Evolutionary conservation across 768 basidiomycete species (phyloP).

Genomic region (Mycena alexandri): DNA sequence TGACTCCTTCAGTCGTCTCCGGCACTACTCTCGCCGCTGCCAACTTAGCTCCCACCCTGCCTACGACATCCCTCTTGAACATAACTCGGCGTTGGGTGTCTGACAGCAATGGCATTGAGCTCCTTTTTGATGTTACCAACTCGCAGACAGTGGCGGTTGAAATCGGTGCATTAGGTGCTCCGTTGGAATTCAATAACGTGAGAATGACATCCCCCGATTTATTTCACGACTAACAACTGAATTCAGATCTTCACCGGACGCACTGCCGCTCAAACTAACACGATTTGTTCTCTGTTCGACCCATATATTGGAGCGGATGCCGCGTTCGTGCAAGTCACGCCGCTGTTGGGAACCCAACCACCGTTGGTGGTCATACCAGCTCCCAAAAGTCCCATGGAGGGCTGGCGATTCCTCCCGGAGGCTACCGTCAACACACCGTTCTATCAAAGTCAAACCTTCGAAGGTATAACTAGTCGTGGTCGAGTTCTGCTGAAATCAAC

Average conservation of each 20-base stretch:
- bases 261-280: conserved; percentile 64
- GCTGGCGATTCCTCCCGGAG: conserved; percentile 70
- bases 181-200: conserved; percentile 70
- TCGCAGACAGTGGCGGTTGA: conserved; percentile 60
- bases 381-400: conserved; percentile 64
- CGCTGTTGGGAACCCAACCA: conserved; percentile 65
- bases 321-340: conserved; percentile 66
- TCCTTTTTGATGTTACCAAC: conserved; percentile 66
- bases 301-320: conserved; percentile 71
- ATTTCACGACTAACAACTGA: background rate
- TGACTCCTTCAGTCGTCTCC: conserved; percentile 53
- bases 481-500: background rate
- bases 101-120: conserved; percentile 54
- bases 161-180: conserved; percentile 66
- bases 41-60: conserved; percentile 62
- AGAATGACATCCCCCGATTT: background rate
- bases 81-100: conserved; percentile 67
- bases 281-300: conserved; percentile 66
- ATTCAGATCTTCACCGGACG: conserved; percentile 67
- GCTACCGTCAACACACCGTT: conserved; percentile 57
- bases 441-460: conserved; percentile 73
- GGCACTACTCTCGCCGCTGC: conserved; percentile 63
- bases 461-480: conserved; percentile 45
- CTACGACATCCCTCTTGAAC: conserved; percentile 57
- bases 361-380: conserved; percentile 64